These are phyloP conservation scores for Aegilops speltoides DNA, from an alignment of 176 grass and related monocot species.

Conservation along the genomic window DNA sequence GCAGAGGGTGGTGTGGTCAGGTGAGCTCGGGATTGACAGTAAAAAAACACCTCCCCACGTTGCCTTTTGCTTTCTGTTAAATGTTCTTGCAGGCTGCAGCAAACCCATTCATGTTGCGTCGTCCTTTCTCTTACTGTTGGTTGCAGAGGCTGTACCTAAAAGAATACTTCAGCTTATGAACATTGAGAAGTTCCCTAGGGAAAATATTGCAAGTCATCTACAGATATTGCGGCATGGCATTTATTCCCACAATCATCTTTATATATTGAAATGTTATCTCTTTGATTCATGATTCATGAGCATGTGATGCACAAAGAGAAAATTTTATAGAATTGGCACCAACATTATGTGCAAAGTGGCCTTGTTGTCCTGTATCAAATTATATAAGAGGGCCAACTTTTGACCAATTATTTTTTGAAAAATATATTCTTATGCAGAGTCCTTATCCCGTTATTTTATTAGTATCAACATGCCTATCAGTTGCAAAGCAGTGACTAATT, in stretches of 20 bases:
- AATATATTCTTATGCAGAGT: not conserved
- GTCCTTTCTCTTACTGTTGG: no score
- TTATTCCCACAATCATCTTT: not conserved
- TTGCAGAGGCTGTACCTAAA: no score
- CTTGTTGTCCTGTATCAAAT: not conserved
- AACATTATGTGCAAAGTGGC: not conserved
- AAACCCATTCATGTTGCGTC: no score
- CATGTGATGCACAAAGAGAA: not conserved
- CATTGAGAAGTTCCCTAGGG: no score
- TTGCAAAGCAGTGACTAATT: not conserved
- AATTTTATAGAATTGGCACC: not conserved
- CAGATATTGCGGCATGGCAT: conserved; percentile 33
- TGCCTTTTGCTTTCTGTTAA: no score
- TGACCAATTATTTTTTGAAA: not conserved
- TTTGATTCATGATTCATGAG: not conserved
- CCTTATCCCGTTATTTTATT: not conserved
- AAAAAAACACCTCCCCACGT: no score
- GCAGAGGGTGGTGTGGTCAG: no score
- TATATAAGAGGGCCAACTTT: not conserved
- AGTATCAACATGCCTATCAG: not conserved
- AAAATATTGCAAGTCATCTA: no score
- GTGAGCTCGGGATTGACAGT: no score
- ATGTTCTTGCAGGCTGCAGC: no score
- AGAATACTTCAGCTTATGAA: no score
- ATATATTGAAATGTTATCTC: not conserved